These are phyloP conservation scores for Aspergillus sp. DNA, from an alignment of 2,329 filamentous ascomycete genomes.

Conservation along the genomic window DNA sequence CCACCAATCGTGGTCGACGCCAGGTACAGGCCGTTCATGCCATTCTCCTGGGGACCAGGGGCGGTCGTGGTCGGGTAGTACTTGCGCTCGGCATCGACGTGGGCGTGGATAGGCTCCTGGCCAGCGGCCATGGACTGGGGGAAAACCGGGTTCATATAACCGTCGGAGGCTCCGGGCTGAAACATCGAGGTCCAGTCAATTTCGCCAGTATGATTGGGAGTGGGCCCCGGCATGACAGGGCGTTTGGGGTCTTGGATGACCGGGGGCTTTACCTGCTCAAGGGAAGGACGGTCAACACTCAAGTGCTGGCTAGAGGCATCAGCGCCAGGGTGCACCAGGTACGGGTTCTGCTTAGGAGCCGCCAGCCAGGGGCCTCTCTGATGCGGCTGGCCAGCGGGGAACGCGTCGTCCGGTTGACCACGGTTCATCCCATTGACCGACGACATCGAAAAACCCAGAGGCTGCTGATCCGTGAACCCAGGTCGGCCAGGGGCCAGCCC, in stretches of 20 bases:
- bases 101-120: slow-evolving; percentile 68
- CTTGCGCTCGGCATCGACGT: slow-evolving; percentile 56
- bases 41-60: slow-evolving; percentile 38
- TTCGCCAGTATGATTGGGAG: slow-evolving; percentile 56
- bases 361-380: slow-evolving; percentile 43
- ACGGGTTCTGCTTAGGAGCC: slow-evolving; percentile 45
- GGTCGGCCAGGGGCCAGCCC: slow-evolving; percentile 39
- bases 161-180: slow-evolving; percentile 67
- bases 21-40: slow-evolving; percentile 49
- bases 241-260: slow-evolving; percentile 42
- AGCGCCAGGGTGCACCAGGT: slow-evolving; percentile 42
- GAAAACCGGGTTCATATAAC: slow-evolving; percentile 63
- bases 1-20: slow-evolving; percentile 47
- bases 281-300: slow-evolving; percentile 43
- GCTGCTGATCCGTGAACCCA: slow-evolving; percentile 42
- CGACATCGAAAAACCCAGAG: slow-evolving; percentile 43
- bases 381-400: slow-evolving; percentile 36
- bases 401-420: slow-evolving; percentile 37
- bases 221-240: slow-evolving; percentile 60
- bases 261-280: slow-evolving; percentile 45
- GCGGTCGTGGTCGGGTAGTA: slow-evolving; percentile 51
- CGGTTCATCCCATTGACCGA: slow-evolving; percentile 43
- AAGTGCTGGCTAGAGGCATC: slow-evolving; percentile 40
- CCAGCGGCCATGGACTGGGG: slow-evolving; percentile 66
- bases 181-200: slow-evolving; percentile 79